Evolutionary conservation across 2,329 filamentous ascomycete genomes (phyloP), one percentile per base, ranked within the genome.

Genomic region (Bipolaris sorokiniana): DNA sequence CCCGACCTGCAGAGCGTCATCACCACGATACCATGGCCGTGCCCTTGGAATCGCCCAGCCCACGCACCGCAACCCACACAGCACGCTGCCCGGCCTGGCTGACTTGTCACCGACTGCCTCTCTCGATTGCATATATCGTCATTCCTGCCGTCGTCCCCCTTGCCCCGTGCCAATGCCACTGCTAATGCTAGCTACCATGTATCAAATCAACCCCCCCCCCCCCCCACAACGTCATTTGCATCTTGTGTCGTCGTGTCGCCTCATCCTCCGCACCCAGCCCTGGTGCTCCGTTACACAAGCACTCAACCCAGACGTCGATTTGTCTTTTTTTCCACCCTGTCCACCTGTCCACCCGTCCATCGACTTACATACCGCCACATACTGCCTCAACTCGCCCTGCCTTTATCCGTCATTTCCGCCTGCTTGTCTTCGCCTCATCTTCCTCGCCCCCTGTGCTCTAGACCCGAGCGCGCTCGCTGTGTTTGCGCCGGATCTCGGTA

Each of bases 401-500:
- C 46, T 48, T 40, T 47, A 41, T 6, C 42, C 36, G 20, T 48
- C 22, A 55, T 49, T 49, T 9, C 44, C 48, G 49, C 16, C 40
- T 44, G 42, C 13, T 37, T 22, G 3, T 9, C 9, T n/a, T 34
- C 13, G 37, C 46, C 41, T 26, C 40, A 46, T 52, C 37, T 38
- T 37, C 40, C 28, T 13, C 71, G 57, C 72, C 34, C 65, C 70
- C 51, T 69, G 66, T 41, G 64, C 58, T 52, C 52, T 67, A 34
- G 59, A 48, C 58, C 28, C 61, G 58, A 52, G 59, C 58, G 36
- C 69, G 66, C 58, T 76, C 74, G 50, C 67, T 70, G 34, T 66
- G 63, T 63, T 70, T 76, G 40, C 81, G 81, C 59, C 83, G 82
- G 63, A 97, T 96, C 56, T 90, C 90, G 0, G 93, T 96, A 77